Evolutionary conservation across 768 basidiomycete species (phyloP).

Genomic region (Pleurotus giganteus): DNA sequence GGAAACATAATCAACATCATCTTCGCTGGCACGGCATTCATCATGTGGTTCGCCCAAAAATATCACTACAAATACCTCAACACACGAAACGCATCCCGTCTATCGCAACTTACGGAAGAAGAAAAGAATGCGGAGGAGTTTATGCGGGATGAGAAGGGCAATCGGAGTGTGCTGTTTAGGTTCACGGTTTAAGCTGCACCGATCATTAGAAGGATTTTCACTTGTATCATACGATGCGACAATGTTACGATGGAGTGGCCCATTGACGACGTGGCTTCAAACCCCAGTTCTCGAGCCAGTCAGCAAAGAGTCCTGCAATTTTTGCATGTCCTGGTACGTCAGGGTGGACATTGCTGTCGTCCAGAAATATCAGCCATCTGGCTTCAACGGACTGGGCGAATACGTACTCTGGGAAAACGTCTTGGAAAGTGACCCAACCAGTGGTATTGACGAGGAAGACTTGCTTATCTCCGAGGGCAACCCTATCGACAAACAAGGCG

Average conservation of each 20-base stretch:
- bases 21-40: slow-evolving; percentile 28
- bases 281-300: slow-evolving; percentile 48
- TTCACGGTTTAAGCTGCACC: slow-evolving; percentile 25
- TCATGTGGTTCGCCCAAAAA: slow-evolving; percentile 34
- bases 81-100: slow-evolving; percentile 18
- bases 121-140: slow-evolving; percentile 26
- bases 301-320: slow-evolving; percentile 43
- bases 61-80: slow-evolving; percentile 27
- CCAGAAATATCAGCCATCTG: background rate
- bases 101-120: slow-evolving; percentile 19
- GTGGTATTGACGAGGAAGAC: slow-evolving; percentile 55
- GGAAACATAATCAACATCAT: slow-evolving; percentile 35
- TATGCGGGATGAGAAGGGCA: slow-evolving; percentile 27
- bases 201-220: background rate
- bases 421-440: slow-evolving; percentile 50
- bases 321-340: slow-evolving; percentile 44
- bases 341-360: slow-evolving; percentile 46
- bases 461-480: slow-evolving; percentile 41
- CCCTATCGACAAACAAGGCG: slow-evolving; percentile 20
- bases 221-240: background rate
- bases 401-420: slow-evolving; percentile 46
- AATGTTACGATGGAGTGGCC: slow-evolving; percentile 12
- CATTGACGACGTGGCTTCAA: slow-evolving; percentile 25
- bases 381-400: background rate
- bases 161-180: slow-evolving; percentile 30